Evolutionary conservation across 257 asterid species (phyloP), one percentile per base, ranked within the genome.

Genomic region (Primulina tabacum): DNA sequence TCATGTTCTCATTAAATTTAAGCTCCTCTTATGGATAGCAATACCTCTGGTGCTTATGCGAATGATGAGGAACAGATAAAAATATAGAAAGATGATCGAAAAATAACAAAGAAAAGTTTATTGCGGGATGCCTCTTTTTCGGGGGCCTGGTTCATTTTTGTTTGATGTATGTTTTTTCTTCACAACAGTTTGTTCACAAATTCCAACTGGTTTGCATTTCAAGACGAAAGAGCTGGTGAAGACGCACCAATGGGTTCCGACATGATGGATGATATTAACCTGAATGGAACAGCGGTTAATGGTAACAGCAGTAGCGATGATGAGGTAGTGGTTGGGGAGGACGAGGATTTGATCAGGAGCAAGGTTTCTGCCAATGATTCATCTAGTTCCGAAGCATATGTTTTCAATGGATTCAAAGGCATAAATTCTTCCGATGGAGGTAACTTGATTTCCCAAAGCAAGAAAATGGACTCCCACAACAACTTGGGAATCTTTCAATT

Each of bases 141-240:
- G 26, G 17, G 69, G 38, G 55, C 7, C 9, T 67, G 58, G 69
- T 59, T 68, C 10, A 32, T 53, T 71, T 50, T 64, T 65, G 56
- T 59, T 21, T 72, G 74, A 73, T 66, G 53, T 43, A 72, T 76
- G 14, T 59, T 72, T 57, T 40, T 21, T 77, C 71, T 72, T 60
- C 77, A 76, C 85, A 65, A 83, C 90, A 91, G 95, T 70, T 85
- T 94, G 90, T 94, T 94, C 87, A 91, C 99, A 67, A 94, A 94
- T 79, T 91, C 98, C 82, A 91, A 94, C 84, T 94, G 99, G 99
- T 94, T 94, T 85, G 97, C 97, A 5, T 94, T 91, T 80, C 95
- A 91, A 89, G 98, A 91, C 28, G 97, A 88, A 62, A 77, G 81
- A 75, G 66, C 40, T 69, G 88, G 82, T 73, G 80, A 69, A 60